phyloP scores from a whole-genome alignment of 331 rosid species.

The Acacia concinna region DNA sequence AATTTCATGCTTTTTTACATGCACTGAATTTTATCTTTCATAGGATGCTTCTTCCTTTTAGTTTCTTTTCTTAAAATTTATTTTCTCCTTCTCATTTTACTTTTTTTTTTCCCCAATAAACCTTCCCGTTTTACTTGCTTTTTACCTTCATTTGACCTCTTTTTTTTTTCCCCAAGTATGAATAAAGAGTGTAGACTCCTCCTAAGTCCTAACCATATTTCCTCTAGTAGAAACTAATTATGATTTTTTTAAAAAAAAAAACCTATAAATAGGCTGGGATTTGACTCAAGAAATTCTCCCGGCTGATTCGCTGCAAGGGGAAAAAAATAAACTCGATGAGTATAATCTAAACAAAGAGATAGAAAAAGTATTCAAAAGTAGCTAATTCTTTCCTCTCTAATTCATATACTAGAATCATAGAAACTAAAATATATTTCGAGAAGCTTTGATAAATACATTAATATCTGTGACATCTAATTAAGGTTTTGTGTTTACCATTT shows the following conservation, averaged over 20 bases:
- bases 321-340: too few species aligned
- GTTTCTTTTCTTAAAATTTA: background rate
- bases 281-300: background rate
- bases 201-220: background rate
- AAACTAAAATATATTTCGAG: background rate
- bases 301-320: background rate
- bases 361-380: background rate
- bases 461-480: background rate
- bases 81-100: background rate
- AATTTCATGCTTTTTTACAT: background rate
- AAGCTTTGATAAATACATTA: slow-evolving; percentile 13
- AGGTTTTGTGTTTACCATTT: slow-evolving; percentile 2
- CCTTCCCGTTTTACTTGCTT: background rate
- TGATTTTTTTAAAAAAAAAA: background rate
- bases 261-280: background rate
- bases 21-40: background rate
- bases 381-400: background rate
- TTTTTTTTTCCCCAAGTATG: too few species aligned
- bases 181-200: background rate
- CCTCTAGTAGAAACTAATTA: background rate
- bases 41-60: background rate
- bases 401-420: background rate
- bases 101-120: too few species aligned
- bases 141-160: background rate
- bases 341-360: background rate